These are phyloP conservation scores for Dichotomopilus funicola DNA, from an alignment of 2,329 filamentous ascomycete genomes.

Conservation along the genomic window DNA sequence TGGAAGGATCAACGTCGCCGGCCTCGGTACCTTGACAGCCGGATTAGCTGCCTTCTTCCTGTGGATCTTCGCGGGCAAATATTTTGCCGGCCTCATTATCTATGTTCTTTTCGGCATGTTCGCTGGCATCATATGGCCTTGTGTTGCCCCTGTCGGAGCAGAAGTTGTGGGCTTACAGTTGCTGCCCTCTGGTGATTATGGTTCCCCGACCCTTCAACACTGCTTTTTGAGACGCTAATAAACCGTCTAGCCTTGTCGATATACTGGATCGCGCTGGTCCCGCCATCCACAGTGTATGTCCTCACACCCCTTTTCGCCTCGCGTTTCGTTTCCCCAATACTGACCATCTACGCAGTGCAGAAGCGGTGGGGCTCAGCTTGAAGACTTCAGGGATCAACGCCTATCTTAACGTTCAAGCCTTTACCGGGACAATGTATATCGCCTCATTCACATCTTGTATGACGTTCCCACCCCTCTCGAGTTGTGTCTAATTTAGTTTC, in stretches of 20 bases:
- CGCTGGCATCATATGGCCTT: slow-evolving; percentile 63
- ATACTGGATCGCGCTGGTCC: slow-evolving; percentile 62
- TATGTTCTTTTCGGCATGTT: slow-evolving; percentile 64
- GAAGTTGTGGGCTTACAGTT: slow-evolving; percentile 67
- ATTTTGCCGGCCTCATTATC: slow-evolving; percentile 61
- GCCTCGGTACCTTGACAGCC: slow-evolving; percentile 55
- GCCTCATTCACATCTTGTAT: slow-evolving; percentile 42
- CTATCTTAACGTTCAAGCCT: slow-evolving; percentile 50
- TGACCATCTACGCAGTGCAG: slow-evolving; percentile 32
- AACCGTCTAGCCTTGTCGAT: slow-evolving; percentile 48
- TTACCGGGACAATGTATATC: slow-evolving; percentile 56
- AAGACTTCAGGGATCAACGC: slow-evolving; percentile 36
- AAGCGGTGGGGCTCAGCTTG: slow-evolving; percentile 57
- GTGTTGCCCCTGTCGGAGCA: slow-evolving; percentile 59
- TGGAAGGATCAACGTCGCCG: slow-evolving; percentile 68
- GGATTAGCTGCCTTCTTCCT: slow-evolving; percentile 62
- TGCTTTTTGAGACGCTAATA: neutral
- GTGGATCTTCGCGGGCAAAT: slow-evolving; percentile 63
- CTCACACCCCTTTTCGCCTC: neutral
- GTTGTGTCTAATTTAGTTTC: neutral
- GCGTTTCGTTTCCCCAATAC: neutral
- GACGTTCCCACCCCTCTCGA: slow-evolving; percentile 10
- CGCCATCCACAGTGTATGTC: slow-evolving; percentile 58
- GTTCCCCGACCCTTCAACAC: neutral
- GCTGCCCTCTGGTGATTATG: slow-evolving; percentile 51